Evolutionary conservation across 1,139 yeast genomes (phyloP), one percentile per base, ranked within the genome.

Genomic region (Kurtzmaniella quercitrusa): DNA sequence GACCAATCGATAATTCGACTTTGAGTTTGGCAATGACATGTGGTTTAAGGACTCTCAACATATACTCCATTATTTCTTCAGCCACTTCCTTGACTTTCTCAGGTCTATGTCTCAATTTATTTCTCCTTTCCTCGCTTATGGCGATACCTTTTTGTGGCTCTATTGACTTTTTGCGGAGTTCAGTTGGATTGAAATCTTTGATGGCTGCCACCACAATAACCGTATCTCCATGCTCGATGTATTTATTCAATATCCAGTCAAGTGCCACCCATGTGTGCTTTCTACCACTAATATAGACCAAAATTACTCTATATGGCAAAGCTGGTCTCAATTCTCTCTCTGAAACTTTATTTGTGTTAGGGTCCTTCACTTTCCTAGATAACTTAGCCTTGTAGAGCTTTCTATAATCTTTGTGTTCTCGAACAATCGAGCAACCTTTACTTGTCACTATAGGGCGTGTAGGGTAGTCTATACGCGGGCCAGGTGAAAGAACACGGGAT

Each of bases 251-350:
- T 3, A 77, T 64, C 84, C 86, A 85, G 57, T 85, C 95, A 39
- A 85, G 62, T 0, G 88, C 82, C 2, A 83, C 88, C 93, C 94
- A 85, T 0, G 93, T 83, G 60, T 84, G 91, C 38, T 68, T 73
- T 47, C 91, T 66, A 1, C 88, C 95, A 47, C 82, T 74, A 5
- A 85, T 68, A 56, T 84, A 84, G 20, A 83, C 81, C 52, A 85
- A 55, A 7, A 84, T 69, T 2, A 75, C 74, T 53, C 91, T 64
- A 34, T 68, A 65, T 1, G 80, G 80, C 39, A 79, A 59, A 5
- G 68, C 63, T 18, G 87, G 72, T 23, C 48, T 48, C 20, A 53
- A 39, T 23, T 45, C 39, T 18, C 54, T 54, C 48, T 49, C 50
- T 26, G 9, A 11, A 11, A 11, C 30, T 26, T 26, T 9, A 3